Base-by-base conservation (phyloP, 768 basidiomycete genomes). In the Lactarius indigo region DNA sequence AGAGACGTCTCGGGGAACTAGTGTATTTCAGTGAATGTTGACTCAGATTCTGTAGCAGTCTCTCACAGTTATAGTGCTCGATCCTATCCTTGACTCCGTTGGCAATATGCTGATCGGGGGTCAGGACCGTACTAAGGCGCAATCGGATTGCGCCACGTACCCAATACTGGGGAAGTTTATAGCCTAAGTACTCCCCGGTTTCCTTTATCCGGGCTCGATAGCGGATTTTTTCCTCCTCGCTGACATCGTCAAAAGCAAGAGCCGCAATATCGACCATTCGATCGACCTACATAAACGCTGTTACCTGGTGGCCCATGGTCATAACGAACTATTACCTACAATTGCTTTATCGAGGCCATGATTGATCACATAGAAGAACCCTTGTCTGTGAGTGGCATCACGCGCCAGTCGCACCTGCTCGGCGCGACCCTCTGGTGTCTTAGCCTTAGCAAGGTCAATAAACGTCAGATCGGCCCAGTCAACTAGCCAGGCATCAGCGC, bases 11-110 rank as follows among this genome's bases (percentile, higher is more conserved):
- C 81, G 79, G 66, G 87, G 81, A 63, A 87, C 87, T 87, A 33
- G 26, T 60, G 18, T 20, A 4, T 33, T 15, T 65, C 15, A 58
- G 42, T 31, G n/a, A 64, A 58, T 20, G 1, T 39, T 2, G n/a
- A 59, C 20, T 15, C 18, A 47, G 8, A 42, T 10, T 64, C 35
- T 42, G 17, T 13, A 31, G n/a, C 3, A 3, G 5, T 15, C 5
- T 69, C 82, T 64, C 65, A 89, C 88, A 79, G 68, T 84, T 86
- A 70, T 89, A 89, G 59, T 83, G 78, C 71, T 89, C 87, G 20
- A 88, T 70, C 69, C 88, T 85, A 71, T 90, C 88, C 20, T 75
- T 80, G 30, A 89, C 83, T 7, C 87, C 88, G 13, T 80, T 81
- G 47, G 84, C 85, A 55, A 89, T 83, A 58, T 85, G 84, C 87